Evolutionary conservation across 2,329 filamentous ascomycete species (phyloP), one percentile per base, ranked within the genome.

Genomic region (Trichoderma semiorbis): DNA sequence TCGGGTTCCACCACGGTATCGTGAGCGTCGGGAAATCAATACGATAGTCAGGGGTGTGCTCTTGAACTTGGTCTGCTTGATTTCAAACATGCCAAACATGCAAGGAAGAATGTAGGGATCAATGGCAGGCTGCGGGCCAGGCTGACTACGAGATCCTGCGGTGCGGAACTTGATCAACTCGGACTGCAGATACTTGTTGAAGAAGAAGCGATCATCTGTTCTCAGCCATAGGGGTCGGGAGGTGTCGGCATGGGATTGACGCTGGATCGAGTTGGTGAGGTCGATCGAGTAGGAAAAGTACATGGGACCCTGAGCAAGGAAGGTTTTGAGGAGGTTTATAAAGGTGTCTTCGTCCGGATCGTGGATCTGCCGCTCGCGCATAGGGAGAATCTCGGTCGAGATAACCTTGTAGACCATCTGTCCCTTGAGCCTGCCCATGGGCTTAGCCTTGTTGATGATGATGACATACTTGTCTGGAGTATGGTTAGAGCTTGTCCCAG

Each of bases 221-320:
- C 94, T 88, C 85, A 92, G 91, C 96, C 96, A 99, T 72, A 98
- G 83, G 14, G 96, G 95, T 70, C 87, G 85, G 18, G 88, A 88
- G 70, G 85, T 83, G 80, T 97, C 90, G 75, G 90, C 85, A 75
- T 95, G 90, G 4, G 95, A 91, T 80, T 98, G 96, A 74, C 96
- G 91, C 84, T 99, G 96, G 84, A 98, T 97, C 80, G 90, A 95
- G 85, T 97, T 99, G 76, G 96, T 99, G 75, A 99, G 88, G 82
- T 99, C 96, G 80, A 97, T 90, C 10, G 95, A 95, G 85, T 99
- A 99, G 71, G 96, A 98, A 79, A 98, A 99, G 87, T 97, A 98
- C 91, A 98, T 94, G 10, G 95, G 94, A 0, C 93, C 93, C 14
- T 89, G 91, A 80, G 92, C 92, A 76, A 99, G 88, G 74, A 96